Percentiles rank a stretch among this genome's conserved stretches.
These are phyloP conservation scores for Parastagonospora nodorum DNA, from an alignment of 2,329 filamentous ascomycete genomes.

Conservation along the genomic window DNA sequence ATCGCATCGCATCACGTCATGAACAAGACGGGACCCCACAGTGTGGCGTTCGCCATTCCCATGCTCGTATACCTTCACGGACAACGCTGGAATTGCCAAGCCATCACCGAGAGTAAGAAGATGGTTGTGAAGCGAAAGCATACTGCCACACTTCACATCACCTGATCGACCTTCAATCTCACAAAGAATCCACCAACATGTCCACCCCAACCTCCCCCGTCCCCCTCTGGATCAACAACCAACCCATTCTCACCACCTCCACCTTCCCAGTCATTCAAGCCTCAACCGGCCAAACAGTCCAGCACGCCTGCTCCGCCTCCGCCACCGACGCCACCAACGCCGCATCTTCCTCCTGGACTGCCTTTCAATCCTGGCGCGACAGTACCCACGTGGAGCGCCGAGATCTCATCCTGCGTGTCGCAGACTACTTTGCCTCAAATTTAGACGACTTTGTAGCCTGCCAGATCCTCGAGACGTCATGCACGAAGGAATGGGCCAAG, in stretches of 20 bases:
- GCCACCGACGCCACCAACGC: conserved; percentile 60
- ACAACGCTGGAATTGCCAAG: no score
- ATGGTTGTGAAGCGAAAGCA: no score
- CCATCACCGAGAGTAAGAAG: no score
- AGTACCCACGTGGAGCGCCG: conserved; percentile 66
- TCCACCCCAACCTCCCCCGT: conserved; percentile 9
- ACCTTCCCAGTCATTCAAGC: conserved; percentile 63
- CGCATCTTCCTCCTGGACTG: conserved; percentile 62
- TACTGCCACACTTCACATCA: no score
- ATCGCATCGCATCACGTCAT: no score
- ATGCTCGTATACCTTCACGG: no score
- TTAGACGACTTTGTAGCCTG: conserved; percentile 64
- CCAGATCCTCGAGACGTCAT: conserved; percentile 62
- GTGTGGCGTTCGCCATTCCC: no score
- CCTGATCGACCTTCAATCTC: no score
- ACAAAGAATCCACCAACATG: no score
- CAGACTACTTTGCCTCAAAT: conserved; percentile 64
- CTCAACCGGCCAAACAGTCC: conserved; percentile 53
- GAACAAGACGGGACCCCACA: no score
- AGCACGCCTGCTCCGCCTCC: conserved; percentile 61
- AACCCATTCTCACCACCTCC: conserved; percentile 39
- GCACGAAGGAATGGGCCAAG: conserved; percentile 42
- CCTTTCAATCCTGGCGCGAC: conserved; percentile 70
- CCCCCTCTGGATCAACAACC: conserved; percentile 54
- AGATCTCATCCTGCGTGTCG: conserved; percentile 70